Evolutionary conservation across 2,329 filamentous ascomycete genomes (phyloP), one percentile per base, ranked within the genome.

Genomic region (Alternaria atra): DNA sequence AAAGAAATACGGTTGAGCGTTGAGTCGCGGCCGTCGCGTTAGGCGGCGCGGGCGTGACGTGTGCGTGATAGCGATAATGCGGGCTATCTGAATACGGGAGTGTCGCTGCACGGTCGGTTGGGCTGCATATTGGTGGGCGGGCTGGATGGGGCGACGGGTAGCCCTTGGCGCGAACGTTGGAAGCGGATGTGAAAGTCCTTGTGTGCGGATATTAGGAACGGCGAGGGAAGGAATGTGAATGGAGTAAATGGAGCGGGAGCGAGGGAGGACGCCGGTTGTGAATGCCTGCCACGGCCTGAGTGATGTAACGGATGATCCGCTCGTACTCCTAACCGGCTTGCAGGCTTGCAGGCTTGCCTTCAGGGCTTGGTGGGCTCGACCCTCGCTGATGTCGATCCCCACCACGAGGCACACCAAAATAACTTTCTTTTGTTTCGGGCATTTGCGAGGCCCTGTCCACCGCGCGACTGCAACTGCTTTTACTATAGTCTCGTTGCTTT

Each of bases 361-460:
- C 46, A 55, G 48, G 51, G 39, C 43, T 55, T 58, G 35, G 30
- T 44, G 34, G 55, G 42, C 55, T 67, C 60, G 60, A 63, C 64
- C 63, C 56, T 58, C 56, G 59, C 56, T 58, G 57, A 58, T 62
- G 64, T 55, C 52, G 59, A 55, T 60, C 58, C 42, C 64, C 60
- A 59, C 65, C 61, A 64, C 63, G 60, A 58, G 62, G 55, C 62
- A 60, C 51, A 47, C 64, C 62, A 68, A 68, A 70, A 68, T 68
- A 68, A 65, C 61, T 58, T 57, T 51, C 52, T 67, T 61, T 58
- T 66, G 64, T 54, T 46, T 66, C 63, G 63, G 66, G 39, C 39
- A 42, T 42, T 42, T 42, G 39, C 39, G 6, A 20, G 12, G 39
- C 39, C 39, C 39, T 42, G 39, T 25, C 39, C 39, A 17, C 12